These are phyloP conservation scores for Schrenkiella parvula DNA, from an alignment of 345 rosid genomes.

Conservation along the genomic window DNA sequence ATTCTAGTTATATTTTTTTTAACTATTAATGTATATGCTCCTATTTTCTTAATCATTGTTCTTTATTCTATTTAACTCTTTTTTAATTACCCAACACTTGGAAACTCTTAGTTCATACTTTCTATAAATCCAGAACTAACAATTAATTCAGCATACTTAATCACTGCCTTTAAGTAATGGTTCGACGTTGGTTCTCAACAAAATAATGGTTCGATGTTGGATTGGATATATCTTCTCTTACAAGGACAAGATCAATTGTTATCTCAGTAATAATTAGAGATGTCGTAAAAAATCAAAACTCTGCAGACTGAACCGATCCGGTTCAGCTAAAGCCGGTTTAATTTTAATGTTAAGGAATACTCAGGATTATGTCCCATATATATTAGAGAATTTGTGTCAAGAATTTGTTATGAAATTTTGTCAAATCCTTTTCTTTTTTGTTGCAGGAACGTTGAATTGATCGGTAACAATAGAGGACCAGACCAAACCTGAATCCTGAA, in stretches of 20 bases:
- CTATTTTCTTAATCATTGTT: background rate
- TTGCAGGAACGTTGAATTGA: background rate
- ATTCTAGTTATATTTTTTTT: background rate
- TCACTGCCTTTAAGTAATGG: background rate
- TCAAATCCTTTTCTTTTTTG: background rate
- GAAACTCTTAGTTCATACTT: background rate
- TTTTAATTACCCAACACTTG: background rate
- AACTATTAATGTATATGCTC: background rate
- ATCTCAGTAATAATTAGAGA: background rate
- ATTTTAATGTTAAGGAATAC: background rate
- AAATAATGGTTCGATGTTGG: background rate
- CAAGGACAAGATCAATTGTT: no score
- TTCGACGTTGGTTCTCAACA: background rate
- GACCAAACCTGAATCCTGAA: background rate
- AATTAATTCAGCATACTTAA: background rate
- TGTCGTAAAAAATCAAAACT: background rate
- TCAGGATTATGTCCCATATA: background rate
- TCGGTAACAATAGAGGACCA: background rate
- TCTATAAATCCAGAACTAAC: background rate
- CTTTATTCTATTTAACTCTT: background rate
- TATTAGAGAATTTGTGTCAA: background rate
- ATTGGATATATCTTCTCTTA: background rate
- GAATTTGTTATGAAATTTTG: background rate
- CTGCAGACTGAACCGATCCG: background rate
- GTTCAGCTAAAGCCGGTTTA: background rate